These are phyloP conservation scores for Talaromyces sp. DNA, from an alignment of 2,329 filamentous ascomycete genomes.

Conservation along the genomic window DNA sequence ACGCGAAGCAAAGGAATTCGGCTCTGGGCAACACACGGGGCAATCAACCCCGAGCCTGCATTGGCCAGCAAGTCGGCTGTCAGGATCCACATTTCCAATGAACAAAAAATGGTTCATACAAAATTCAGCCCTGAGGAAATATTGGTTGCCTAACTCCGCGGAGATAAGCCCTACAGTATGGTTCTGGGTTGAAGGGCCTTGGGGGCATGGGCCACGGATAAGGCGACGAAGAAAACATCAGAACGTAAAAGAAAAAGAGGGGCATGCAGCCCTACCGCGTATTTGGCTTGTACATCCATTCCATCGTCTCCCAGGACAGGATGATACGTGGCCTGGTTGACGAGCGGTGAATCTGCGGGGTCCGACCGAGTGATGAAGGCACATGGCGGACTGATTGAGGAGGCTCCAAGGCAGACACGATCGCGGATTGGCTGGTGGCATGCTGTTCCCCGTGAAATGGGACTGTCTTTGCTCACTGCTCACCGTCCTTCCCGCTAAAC, in stretches of 20 bases:
- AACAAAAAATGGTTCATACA: neutral
- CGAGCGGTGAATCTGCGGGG: slow-evolving; percentile 26
- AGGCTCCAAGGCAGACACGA: slow-evolving; percentile 25
- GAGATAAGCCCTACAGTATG: neutral
- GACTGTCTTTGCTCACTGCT: slow-evolving; percentile 6
- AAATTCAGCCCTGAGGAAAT: neutral
- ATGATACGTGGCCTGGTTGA: slow-evolving; percentile 9
- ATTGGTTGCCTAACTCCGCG: neutral
- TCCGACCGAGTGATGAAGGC: slow-evolving; percentile 1
- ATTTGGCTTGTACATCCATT: neutral
- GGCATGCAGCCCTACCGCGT: slow-evolving; percentile 3
- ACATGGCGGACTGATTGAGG: slow-evolving; percentile 2
- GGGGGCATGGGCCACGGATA: neutral
- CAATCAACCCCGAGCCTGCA: slow-evolving; percentile 1
- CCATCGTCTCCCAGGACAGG: slow-evolving; percentile 1
- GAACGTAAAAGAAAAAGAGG: neutral
- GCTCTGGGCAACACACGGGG: neutral
- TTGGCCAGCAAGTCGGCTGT: slow-evolving; percentile 4
- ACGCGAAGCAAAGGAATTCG: neutral
- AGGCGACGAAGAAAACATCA: too few relatives aligned
- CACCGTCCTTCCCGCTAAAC: slow-evolving; percentile 29
- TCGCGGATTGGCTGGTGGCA: slow-evolving; percentile 15
- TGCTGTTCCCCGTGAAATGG: slow-evolving; percentile 2
- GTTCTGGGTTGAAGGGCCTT: too few relatives aligned
- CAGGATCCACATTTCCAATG: slow-evolving; percentile 5